Evolutionary conservation across 805 yeast genomes (phyloP).

Genomic region (Starmera dryadoides): DNA sequence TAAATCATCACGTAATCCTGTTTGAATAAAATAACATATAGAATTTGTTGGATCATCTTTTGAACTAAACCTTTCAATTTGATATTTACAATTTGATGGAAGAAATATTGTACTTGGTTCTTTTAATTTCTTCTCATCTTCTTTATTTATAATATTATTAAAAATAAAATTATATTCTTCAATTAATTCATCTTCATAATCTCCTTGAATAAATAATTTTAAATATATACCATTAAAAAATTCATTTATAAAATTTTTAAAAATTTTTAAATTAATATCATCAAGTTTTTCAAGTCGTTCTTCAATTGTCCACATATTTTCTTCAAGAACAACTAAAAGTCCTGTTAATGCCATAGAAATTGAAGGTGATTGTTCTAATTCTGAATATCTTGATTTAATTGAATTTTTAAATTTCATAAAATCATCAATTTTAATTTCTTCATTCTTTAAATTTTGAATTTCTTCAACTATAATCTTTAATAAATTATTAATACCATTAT

Average conservation of each 20-base stretch:
- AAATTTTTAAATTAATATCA: slow-evolving; percentile 29
- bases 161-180: slow-evolving; percentile 19
- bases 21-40: slow-evolving; percentile 47
- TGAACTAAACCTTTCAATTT: slow-evolving; percentile 26
- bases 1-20: slow-evolving; percentile 38
- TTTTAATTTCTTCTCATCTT: neutral
- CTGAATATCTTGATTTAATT: slow-evolving; percentile 40
- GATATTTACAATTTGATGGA: slow-evolving; percentile 28
- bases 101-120: slow-evolving; percentile 33
- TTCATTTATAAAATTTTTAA: slow-evolving; percentile 22
- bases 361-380: slow-evolving; percentile 35
- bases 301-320: slow-evolving; percentile 44
- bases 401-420: slow-evolving; percentile 41
- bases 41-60: slow-evolving; percentile 44
- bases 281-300: slow-evolving; percentile 53
- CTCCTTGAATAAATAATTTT: slow-evolving; percentile 47
- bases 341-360: slow-evolving; percentile 43
- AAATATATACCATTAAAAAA: slow-evolving; percentile 26
- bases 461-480: slow-evolving; percentile 26
- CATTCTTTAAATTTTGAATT: slow-evolving; percentile 18
- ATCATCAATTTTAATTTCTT: slow-evolving; percentile 20
- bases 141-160: slow-evolving; percentile 7
- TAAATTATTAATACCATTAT: slow-evolving; percentile 28
- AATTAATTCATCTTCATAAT: slow-evolving; percentile 20
- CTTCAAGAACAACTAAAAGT: slow-evolving; percentile 45